Evolutionary conservation across 192 early-diverging fungal species (phyloP), one percentile per base, ranked within the genome.

Genomic region (Umbelopsis sp.): DNA sequence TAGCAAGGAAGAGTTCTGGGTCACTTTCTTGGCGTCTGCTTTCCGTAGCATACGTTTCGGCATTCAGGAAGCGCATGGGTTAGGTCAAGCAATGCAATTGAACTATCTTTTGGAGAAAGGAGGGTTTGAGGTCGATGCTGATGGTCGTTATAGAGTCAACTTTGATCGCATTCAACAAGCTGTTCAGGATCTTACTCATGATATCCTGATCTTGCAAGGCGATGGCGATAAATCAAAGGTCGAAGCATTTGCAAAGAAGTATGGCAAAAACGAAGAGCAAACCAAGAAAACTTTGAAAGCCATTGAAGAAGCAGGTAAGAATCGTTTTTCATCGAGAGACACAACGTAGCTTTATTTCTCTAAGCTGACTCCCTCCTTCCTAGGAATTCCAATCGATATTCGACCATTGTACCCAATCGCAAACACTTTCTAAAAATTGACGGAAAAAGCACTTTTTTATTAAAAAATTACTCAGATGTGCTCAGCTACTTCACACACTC

Each of bases 31-130:
- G 73, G 90, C 89, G 0, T 90, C 89, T 21, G 86, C 91, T 4
- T 90, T 93, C 74, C 78, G 89, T 27, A 88, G 86, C 5, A 86
- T 93, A 47, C 82, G 89, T 18, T 93, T 93, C 64, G 91, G 89
- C 9, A 84, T 91, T 44, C 80, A 79, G 1, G 89, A 91, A 74
- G 90, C 88, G 0, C 90, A 93, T 70, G 90, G 89, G 0, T 55
- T 86, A 66, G 91, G 91, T 45, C 91, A 91, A 74, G 88, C 86
- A 16, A 88, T 87, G 72, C 90, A 91, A 75, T 78, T 91, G 65
- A 85, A 86, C 61, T 93, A 90, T 67, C 64, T 93, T 50, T 64
- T 85, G 49, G 90, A 88, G 61, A 74, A 85, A n/a, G 87, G 88
- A 15, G 91, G 84, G 0, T 91, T 93, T 73, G 75, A 67, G 11